phyloP scores from a whole-genome alignment of 2,329 filamentous ascomycete species.

The Aspergillus ustus region DNA sequence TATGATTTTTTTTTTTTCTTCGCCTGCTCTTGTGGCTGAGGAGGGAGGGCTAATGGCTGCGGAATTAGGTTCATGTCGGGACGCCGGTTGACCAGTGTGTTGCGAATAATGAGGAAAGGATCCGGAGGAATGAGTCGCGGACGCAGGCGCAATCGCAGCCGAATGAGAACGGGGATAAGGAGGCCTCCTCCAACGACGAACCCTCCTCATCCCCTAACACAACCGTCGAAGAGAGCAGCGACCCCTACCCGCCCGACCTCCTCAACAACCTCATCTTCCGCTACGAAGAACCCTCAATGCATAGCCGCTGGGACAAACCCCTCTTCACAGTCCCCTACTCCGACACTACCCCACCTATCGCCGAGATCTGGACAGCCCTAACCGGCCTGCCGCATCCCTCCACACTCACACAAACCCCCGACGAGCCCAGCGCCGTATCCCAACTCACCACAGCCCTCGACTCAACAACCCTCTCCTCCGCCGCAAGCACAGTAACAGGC shows the following conservation, averaged over 20 bases:
- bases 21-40: neutral
- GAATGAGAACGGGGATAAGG: neutral
- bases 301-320: conserved; percentile 68
- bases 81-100: conserved; percentile 61
- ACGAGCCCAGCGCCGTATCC: conserved; percentile 11
- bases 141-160: conserved; percentile 11
- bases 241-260: conserved; percentile 58
- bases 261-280: conserved; percentile 68
- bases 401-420: conserved; percentile 15
- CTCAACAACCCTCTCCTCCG: conserved; percentile 27
- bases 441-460: conserved; percentile 25
- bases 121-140: conserved; percentile 26
- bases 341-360: conserved; percentile 60
- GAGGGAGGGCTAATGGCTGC: neutral
- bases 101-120: conserved; percentile 54
- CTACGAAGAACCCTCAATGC: conserved; percentile 70
- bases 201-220: conserved; percentile 12
- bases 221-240: conserved; percentile 29
- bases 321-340: conserved; percentile 65
- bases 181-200: neutral
- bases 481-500: conserved; percentile 32
- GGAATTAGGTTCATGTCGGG: conserved; percentile 59
- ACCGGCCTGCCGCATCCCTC: conserved; percentile 44
- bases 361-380: conserved; percentile 65
- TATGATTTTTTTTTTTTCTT: conserved; percentile 40